Conservation (phyloP, 2,329 filamentous ascomycete genomes). For the Hypoxylon sp. region DNA sequence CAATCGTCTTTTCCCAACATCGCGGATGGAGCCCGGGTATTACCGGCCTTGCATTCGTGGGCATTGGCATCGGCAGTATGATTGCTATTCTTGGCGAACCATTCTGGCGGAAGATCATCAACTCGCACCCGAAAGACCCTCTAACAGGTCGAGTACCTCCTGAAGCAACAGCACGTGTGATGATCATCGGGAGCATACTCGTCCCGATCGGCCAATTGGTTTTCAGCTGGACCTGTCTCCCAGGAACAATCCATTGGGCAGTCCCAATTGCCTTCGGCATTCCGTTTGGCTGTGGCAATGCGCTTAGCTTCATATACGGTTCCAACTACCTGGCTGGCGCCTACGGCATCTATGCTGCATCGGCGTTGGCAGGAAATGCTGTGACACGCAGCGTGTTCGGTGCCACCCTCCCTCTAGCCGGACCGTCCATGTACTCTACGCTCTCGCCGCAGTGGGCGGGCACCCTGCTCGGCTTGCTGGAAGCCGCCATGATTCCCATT, state of each 20-base stretch:
- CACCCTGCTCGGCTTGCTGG: conserved; percentile 80
- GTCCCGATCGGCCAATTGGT: conserved; percentile 85
- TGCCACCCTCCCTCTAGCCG: conserved; percentile 83
- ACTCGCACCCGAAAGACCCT: conserved; percentile 80
- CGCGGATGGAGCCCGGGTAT: conserved; percentile 84
- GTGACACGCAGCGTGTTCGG: conserved; percentile 81
- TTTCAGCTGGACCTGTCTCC: conserved; percentile 91
- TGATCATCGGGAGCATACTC: conserved; percentile 82
- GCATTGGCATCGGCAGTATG: conserved; percentile 75
- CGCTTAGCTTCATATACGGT: conserved; percentile 84
- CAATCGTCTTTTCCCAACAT: conserved; percentile 81
- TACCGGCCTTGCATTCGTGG: conserved; percentile 83
- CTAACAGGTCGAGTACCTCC: conserved; percentile 80
- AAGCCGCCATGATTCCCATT: conserved; percentile 82
- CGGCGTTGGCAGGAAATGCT: conserved; percentile 83
- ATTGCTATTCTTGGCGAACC: conserved; percentile 76
- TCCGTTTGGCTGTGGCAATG: conserved; percentile 84
- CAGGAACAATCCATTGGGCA: conserved; percentile 84
- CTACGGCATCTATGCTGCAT: conserved; percentile 87
- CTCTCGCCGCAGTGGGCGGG: conserved; percentile 85
- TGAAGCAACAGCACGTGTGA: conserved; percentile 84
- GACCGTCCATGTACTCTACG: conserved; percentile 76
- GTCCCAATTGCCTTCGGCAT: conserved; percentile 83
- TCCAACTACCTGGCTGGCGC: conserved; percentile 84
- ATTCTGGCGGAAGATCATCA: conserved; percentile 82